These are phyloP conservation scores for Trichoderma arundinaceum DNA, from an alignment of 2,329 filamentous ascomycete species.

Conservation along the genomic window DNA sequence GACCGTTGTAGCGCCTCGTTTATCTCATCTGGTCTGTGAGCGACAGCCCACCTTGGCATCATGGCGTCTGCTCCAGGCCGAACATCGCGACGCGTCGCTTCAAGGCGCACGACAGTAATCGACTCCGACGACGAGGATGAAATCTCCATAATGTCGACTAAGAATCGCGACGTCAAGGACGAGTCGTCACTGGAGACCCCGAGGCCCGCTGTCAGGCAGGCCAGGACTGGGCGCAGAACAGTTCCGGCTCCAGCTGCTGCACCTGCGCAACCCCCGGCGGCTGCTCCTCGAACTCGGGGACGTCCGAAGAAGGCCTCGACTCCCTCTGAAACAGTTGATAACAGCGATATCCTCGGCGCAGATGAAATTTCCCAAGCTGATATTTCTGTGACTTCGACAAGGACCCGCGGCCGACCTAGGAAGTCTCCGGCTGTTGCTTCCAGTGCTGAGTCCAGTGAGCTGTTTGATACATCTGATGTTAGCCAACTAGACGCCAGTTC, in stretches of 20 bases:
- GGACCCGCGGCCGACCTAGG: slow-evolving; percentile 21
- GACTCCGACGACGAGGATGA: slow-evolving; percentile 82
- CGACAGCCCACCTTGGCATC: slow-evolving; percentile 38
- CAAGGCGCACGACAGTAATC: slow-evolving; percentile 74
- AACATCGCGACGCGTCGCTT: slow-evolving; percentile 51
- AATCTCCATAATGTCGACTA: slow-evolving; percentile 58
- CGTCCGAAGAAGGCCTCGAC: slow-evolving; percentile 52
- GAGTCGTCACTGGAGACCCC: slow-evolving; percentile 79
- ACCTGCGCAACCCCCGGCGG: slow-evolving; percentile 46
- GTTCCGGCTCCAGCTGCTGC: slow-evolving; percentile 35
- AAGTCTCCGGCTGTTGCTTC: not conserved
- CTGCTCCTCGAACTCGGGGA: slow-evolving; percentile 51
- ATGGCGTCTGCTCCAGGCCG: slow-evolving; percentile 45
- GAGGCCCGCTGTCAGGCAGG: slow-evolving; percentile 60
- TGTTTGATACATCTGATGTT: slow-evolving; percentile 44
- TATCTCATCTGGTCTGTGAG: slow-evolving; percentile 26
- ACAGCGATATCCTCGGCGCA: slow-evolving; percentile 29
- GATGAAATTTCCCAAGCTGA: slow-evolving; percentile 30
- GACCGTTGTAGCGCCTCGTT: not conserved
- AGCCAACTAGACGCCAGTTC: slow-evolving; percentile 43
- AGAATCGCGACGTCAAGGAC: slow-evolving; percentile 68
- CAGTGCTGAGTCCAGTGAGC: slow-evolving; percentile 45
- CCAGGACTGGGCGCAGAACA: slow-evolving; percentile 45
- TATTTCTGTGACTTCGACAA: slow-evolving; percentile 20
- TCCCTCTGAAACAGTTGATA: slow-evolving; percentile 37